Evolutionary conservation across 176 grass and related monocot genomes (phyloP).

Genomic region (Carex kokanica): DNA sequence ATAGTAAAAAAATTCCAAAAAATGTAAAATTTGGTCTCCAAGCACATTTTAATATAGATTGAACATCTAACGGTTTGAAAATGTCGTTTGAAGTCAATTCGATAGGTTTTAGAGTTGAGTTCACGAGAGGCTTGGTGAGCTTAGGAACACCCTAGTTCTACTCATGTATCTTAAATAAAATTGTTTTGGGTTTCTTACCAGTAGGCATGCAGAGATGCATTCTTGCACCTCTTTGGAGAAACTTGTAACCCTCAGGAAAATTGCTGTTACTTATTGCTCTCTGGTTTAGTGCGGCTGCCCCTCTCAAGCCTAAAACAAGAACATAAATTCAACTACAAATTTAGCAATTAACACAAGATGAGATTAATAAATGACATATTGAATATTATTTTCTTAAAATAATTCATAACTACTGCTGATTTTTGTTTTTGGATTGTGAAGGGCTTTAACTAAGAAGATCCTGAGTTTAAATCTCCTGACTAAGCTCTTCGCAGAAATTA

Average conservation of each 20-base stretch:
- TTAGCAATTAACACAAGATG: background rate
- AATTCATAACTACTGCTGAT: background rate
- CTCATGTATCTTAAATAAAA: background rate
- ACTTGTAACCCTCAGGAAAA: conserved; percentile 39
- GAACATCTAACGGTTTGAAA: no score
- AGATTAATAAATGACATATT: background rate
- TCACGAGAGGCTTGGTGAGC: no score
- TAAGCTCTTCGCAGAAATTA: background rate
- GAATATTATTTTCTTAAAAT: background rate
- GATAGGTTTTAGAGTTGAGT: no score
- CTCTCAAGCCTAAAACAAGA: conserved; percentile 55
- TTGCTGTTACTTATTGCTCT: conserved; percentile 35
- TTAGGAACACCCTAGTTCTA: no score
- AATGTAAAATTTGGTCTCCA: no score
- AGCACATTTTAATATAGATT: no score
- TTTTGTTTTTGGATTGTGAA: background rate
- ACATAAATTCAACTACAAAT: background rate
- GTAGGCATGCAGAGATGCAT: conserved; percentile 54
- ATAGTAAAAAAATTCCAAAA: no score
- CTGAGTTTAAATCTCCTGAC: background rate
- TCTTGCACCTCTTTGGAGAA: conserved; percentile 56
- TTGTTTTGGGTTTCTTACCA: conserved; percentile 43
- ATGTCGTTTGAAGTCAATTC: no score
- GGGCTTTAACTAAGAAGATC: background rate
- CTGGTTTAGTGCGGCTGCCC: conserved; percentile 56